Evolutionary conservation across 2,329 filamentous ascomycete species (phyloP).

Genomic region (Aspergillus ustus): DNA sequence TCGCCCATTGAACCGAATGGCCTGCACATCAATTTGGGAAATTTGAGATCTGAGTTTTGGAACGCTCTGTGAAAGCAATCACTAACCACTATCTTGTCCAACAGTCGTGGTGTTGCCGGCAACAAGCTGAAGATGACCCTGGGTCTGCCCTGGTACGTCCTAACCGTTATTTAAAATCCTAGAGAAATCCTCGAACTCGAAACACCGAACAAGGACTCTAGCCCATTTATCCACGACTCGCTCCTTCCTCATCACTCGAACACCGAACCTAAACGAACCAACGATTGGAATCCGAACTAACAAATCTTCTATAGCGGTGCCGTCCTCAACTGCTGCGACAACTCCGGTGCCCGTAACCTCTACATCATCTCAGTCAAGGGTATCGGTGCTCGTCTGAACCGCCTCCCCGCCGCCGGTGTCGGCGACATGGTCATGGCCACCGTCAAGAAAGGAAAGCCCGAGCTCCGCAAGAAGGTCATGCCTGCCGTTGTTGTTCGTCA

Average conservation of each 20-base stretch:
- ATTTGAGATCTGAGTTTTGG: background rate
- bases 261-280: conserved; percentile 8
- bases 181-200: conserved; percentile 13
- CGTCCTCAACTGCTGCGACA: conserved; percentile 99
- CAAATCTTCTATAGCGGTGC: conserved; percentile 70
- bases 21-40: background rate
- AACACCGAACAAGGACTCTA: conserved; percentile 18
- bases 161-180: conserved; percentile 19
- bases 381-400: conserved; percentile 95
- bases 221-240: background rate
- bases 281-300: conserved; percentile 26
- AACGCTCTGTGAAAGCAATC: background rate
- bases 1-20: background rate
- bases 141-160: conserved; percentile 97
- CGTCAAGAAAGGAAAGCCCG: conserved; percentile 99
- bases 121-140: conserved; percentile 99
- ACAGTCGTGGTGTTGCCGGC: conserved; percentile 81
- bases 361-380: conserved; percentile 99
- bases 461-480: conserved; percentile 99
- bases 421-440: conserved; percentile 99
- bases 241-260: conserved; percentile 10
- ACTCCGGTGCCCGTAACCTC: conserved; percentile 97
- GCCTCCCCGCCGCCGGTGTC: conserved; percentile 94
- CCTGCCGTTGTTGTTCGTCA: conserved; percentile 98
- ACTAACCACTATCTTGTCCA: conserved; percentile 29